Base-by-base conservation (phyloP, 2,329 filamentous ascomycete species). In the Acephala macrosclerotiorum region DNA sequence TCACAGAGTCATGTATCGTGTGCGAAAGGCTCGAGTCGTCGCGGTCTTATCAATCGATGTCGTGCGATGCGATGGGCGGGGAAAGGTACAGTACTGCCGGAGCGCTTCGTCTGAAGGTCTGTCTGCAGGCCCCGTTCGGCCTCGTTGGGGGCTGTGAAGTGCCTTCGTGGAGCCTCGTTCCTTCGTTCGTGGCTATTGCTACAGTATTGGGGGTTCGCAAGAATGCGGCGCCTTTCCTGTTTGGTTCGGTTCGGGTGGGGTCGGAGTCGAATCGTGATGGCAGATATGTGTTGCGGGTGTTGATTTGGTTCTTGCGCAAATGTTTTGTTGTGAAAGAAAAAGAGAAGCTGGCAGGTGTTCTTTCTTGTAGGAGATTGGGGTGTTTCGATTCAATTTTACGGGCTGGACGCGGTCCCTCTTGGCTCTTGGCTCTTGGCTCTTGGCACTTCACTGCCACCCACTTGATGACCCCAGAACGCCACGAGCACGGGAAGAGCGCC, bases 311-410 rank as follows among this genome's bases (percentile, higher is more conserved):
- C 8, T 22, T 18, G 25, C n/a, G 49, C 20, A n/a, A n/a, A 12
- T 8, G 45, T 49, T 25, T 55, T 36, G 25, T 3, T 22, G 6
- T 7, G 18, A 51, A 51, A 25, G 20, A 51, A 35, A 25, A 22
- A 16, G 35, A 33, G 26, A 36, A 55, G 51, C 11, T 36, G 33
- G 51, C 51, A 55, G 51, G 49, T n/a, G n/a, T n/a, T n/a, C 3
- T 9, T 29, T 35, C 49, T 55, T n/a, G 51, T 20, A 55, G 25
- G 51, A 33, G 14, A 53, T 53, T 53, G 29, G 55, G 55, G 35
- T 57, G 55, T 57, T 57, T 57, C 33, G 55, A n/a, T 57, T 57
- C 55, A 57, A 57, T 57, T 57, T 57, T 25, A 26, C 33, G 12
- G 33, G 55, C n/a, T 57, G 55, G 35, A 25, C 33, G 55, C n/a